Evolutionary conservation across 352 stramenopile genomes (phyloP).

Genomic region (Phytophthora cryptogea): DNA sequence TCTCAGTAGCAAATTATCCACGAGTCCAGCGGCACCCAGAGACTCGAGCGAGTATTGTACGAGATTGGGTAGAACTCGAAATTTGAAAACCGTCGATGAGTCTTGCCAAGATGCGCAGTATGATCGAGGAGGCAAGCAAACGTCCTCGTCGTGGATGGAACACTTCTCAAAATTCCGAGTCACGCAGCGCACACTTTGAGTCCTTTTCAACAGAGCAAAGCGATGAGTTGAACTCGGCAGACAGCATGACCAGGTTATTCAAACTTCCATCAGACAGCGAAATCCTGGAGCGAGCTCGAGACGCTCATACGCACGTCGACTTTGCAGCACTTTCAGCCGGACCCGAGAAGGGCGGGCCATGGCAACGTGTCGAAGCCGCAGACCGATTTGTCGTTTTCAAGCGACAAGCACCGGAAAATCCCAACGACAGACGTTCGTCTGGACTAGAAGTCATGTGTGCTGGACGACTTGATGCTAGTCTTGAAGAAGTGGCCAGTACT

Average conservation of each 20-base stretch:
- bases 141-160: slow-evolving; percentile 8
- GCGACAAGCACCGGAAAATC: no score
- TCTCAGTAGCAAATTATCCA: neutral
- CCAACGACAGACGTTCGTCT: no score
- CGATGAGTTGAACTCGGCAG: slow-evolving; percentile 4
- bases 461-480: slow-evolving; percentile 30
- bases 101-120: slow-evolving; percentile 15
- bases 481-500: slow-evolving; percentile 36
- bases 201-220: slow-evolving; percentile 24
- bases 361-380: slow-evolving; percentile 26
- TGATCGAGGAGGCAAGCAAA: slow-evolving; percentile 15
- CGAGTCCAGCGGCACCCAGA: neutral
- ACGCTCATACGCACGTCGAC: slow-evolving; percentile 20
- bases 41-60: neutral
- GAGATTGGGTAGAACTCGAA: neutral
- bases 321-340: slow-evolving; percentile 30
- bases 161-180: slow-evolving; percentile 8
- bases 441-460: slow-evolving; percentile 41
- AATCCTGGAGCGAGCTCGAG: slow-evolving; percentile 31
- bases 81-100: neutral
- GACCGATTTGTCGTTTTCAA: slow-evolving; percentile 36
- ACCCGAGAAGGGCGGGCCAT: slow-evolving; percentile 21
- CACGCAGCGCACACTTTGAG: neutral
- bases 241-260: neutral
- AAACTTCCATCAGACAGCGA: slow-evolving; percentile 18